These are phyloP conservation scores for Thinopyrum elongatum DNA, from an alignment of 176 grass and related monocot species.

Conservation along the genomic window DNA sequence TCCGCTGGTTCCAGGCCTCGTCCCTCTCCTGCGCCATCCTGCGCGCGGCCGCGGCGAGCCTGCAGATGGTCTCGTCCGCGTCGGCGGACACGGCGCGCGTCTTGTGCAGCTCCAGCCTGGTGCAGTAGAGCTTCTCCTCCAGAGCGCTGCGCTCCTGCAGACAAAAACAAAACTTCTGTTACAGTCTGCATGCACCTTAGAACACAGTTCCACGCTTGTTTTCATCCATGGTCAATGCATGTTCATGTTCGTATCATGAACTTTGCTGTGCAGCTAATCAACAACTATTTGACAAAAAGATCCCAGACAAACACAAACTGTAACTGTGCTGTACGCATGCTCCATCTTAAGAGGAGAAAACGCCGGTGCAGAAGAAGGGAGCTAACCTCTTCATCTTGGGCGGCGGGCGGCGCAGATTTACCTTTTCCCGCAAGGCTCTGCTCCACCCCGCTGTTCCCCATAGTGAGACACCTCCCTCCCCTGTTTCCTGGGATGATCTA, in stretches of 20 bases:
- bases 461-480: background rate
- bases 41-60: background rate
- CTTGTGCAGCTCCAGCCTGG: conserved; percentile 15
- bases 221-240: too few species aligned
- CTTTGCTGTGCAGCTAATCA: too few species aligned
- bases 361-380: background rate
- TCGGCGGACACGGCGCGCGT: conserved; percentile 12
- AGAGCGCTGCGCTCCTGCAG: conserved; percentile 5
- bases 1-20: conserved; percentile 5
- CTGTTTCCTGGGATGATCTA: background rate
- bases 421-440: background rate
- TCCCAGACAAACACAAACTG: too few species aligned
- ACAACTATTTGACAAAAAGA: too few species aligned
- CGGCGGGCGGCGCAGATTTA: background rate
- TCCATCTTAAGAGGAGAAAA: too few species aligned
- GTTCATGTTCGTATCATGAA: too few species aligned
- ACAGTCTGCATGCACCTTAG: background rate
- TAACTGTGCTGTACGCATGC: too few species aligned
- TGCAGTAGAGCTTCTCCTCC: conserved; percentile 14
- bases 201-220: background rate
- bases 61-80: conserved; percentile 30
- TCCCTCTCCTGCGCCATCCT: conserved; percentile 32
- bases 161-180: background rate
- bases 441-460: conserved; percentile 5
- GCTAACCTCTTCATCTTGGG: conserved; percentile 18